Evolutionary conservation across 768 basidiomycete species (phyloP).

Genomic region (Asterophora lycoperdoides): DNA sequence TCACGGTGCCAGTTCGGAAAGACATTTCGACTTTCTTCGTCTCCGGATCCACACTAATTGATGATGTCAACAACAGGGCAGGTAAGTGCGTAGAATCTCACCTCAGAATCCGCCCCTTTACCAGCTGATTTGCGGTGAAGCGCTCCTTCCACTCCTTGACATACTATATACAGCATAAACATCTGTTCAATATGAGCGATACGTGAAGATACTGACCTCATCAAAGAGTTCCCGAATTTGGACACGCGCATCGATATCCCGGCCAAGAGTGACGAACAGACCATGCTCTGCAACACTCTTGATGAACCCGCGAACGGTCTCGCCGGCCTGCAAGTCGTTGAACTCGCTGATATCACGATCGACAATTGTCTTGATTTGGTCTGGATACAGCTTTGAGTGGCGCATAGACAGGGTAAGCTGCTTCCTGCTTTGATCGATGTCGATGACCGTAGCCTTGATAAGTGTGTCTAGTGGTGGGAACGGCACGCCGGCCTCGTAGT

Average conservation of each 20-base stretch:
- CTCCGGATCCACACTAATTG: slow-evolving; percentile 60
- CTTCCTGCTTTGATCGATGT: slow-evolving; percentile 59
- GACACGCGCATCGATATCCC: slow-evolving; percentile 82
- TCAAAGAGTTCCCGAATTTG: slow-evolving; percentile 94
- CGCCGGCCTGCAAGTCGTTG: slow-evolving; percentile 63
- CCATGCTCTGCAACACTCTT: slow-evolving; percentile 86
- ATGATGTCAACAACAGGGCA: slow-evolving; percentile 1
- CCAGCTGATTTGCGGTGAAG: slow-evolving; percentile 77
- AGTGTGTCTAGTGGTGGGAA: slow-evolving; percentile 63
- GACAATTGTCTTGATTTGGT: slow-evolving; percentile 42
- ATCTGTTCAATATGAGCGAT: neutral
- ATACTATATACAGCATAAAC: slow-evolving; percentile 48
- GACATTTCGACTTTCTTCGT: slow-evolving; percentile 88
- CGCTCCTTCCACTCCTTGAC: slow-evolving; percentile 93
- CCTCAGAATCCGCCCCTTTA: slow-evolving; percentile 82
- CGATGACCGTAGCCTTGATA: slow-evolving; percentile 67
- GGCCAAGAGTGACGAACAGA: slow-evolving; percentile 82
- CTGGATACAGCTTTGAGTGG: slow-evolving; percentile 59
- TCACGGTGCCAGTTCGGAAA: slow-evolving; percentile 64
- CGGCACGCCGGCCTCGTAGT: slow-evolving; percentile 56
- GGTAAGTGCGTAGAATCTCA: slow-evolving; percentile 26
- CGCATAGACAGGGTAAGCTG: slow-evolving; percentile 81
- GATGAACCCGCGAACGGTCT: slow-evolving; percentile 82
- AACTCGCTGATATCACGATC: slow-evolving; percentile 68
- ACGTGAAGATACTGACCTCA: slow-evolving; percentile 44